Evolutionary conservation across 2,329 filamentous ascomycete species (phyloP), one percentile per base, ranked within the genome.

Genomic region (Blastomyces gilchristii): DNA sequence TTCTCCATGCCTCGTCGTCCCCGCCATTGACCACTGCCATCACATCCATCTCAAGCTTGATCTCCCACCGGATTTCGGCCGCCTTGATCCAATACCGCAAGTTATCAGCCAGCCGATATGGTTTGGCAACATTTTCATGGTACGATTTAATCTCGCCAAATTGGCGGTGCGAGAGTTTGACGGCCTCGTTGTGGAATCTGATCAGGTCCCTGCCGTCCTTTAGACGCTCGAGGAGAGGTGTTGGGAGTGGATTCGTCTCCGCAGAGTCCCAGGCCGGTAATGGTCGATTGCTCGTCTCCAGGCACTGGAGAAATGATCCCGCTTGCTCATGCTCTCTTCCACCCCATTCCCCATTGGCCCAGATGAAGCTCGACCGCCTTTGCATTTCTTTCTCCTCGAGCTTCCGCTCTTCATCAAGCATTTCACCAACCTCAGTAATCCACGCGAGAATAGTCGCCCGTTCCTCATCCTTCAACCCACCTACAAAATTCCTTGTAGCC

Each of bases 41-140:
- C 28, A 93, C 90, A 71, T 97, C 91, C 62, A 96, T 82, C 66
- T 87, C 85, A 60, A 97, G 80, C 68, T 89, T 83, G 49, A 92
- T 84, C 76, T 97, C 94, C 87, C 93, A 99, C 62, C 94, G 86
- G 64, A 97, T 81, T 77, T 99, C 92, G 8, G 92, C 91, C 0
- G 93, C 94, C 79, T 99, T 99, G 76, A 89, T 84, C 93, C 94
- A 99, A 80, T 89, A 99, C 50, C 91, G 85, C 65, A 99, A 81
- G 74, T 99, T 99, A 69, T 99, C 94, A 2, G 92, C 91, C 66
- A 87, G 87, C 58, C 94, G 88, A 74, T 99, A 99, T 0, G 94
- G 94, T 77, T 97, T 97, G 65, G 86, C 87, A 11, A 94, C 93
- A 74, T 99, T 91, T n/a, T 86, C 87, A 74, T 97, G 94, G 75